Conservation (phyloP, 2,329 filamentous ascomycete genomes). For the Cadophora sp. region DNA sequence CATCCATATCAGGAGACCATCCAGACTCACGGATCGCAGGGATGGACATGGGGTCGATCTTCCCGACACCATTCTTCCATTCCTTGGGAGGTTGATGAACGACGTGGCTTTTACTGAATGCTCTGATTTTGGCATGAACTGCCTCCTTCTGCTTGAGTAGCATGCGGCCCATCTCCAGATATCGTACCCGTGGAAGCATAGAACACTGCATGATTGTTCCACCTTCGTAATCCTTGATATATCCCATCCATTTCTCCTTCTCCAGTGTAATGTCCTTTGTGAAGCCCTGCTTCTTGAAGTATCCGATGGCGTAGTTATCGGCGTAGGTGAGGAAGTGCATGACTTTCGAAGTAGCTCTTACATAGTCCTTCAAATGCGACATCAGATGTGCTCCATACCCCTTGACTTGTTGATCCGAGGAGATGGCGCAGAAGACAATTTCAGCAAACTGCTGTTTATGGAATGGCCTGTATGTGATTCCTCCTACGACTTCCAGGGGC, state of each 20-base stretch:
- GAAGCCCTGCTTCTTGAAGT: conserved; percentile 99
- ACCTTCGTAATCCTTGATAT: conserved; percentile 99
- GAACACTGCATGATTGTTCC: conserved; percentile 99
- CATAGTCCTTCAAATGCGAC: conserved; percentile 97
- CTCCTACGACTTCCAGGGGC: conserved; percentile 92
- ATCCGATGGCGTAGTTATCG: conserved; percentile 98
- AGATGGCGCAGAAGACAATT: conserved; percentile 98
- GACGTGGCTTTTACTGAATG: conserved; percentile 87
- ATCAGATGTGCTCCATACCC: conserved; percentile 98
- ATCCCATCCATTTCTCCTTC: conserved; percentile 95
- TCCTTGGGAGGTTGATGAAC: conserved; percentile 84
- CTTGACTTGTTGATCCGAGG: conserved; percentile 97
- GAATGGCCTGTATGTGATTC: conserved; percentile 96
- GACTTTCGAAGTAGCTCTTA: conserved; percentile 93
- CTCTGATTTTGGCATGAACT: conserved; percentile 92
- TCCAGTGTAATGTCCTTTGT: conserved; percentile 97
- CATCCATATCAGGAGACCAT: conserved; percentile 98
- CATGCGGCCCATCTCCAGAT: conserved; percentile 92
- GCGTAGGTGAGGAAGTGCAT: conserved; percentile 99
- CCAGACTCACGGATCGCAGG: conserved; percentile 89
- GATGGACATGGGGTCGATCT: conserved; percentile 87
- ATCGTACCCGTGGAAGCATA: conserved; percentile 94
- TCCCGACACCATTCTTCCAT: conserved; percentile 77
- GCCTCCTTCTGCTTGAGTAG: conserved; percentile 96
- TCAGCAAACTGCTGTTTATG: conserved; percentile 92